Evolutionary conservation across 352 stramenopile genomes (phyloP).

Genomic region (Phytophthora pisi): DNA sequence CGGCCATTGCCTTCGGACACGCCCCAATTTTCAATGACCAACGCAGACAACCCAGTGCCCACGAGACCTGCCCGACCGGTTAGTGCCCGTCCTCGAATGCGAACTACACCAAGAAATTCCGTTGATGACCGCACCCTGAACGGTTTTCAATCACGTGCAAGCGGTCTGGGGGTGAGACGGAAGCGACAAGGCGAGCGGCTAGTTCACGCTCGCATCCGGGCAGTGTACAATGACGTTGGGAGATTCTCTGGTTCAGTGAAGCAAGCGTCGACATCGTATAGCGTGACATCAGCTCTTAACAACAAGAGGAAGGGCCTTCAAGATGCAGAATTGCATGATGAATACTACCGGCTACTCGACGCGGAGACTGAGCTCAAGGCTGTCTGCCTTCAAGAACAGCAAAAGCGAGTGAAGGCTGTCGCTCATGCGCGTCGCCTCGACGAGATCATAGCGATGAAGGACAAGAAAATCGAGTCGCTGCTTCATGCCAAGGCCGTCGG

Average conservation of each 20-base stretch:
- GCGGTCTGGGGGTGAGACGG: slow-evolving; percentile 30
- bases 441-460: slow-evolving; percentile 69
- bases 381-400: slow-evolving; percentile 55
- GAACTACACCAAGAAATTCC: slow-evolving; percentile 12
- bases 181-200: slow-evolving; percentile 43
- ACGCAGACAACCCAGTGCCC: slow-evolving; percentile 40
- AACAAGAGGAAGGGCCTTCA: slow-evolving; percentile 54
- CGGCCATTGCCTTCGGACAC: slow-evolving; percentile 53
- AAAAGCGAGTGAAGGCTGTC: slow-evolving; percentile 52
- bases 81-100: slow-evolving; percentile 50
- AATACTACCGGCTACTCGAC: slow-evolving; percentile 66
- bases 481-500: slow-evolving; percentile 44
- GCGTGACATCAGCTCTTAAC: slow-evolving; percentile 33
- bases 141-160: slow-evolving; percentile 10
- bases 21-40: slow-evolving; percentile 62
- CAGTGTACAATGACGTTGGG: slow-evolving; percentile 55
- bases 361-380: slow-evolving; percentile 57
- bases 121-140: slow-evolving; percentile 3
- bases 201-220: slow-evolving; percentile 52
- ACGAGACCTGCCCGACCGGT: slow-evolving; percentile 38
- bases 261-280: slow-evolving; percentile 29
- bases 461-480: slow-evolving; percentile 71
- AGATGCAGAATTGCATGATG: slow-evolving; percentile 63
- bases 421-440: slow-evolving; percentile 58
- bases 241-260: slow-evolving; percentile 22